These are phyloP conservation scores for Anthoceros angustus DNA, from an alignment of 225 moss, liverwort and hornwort species.

Conservation along the genomic window DNA sequence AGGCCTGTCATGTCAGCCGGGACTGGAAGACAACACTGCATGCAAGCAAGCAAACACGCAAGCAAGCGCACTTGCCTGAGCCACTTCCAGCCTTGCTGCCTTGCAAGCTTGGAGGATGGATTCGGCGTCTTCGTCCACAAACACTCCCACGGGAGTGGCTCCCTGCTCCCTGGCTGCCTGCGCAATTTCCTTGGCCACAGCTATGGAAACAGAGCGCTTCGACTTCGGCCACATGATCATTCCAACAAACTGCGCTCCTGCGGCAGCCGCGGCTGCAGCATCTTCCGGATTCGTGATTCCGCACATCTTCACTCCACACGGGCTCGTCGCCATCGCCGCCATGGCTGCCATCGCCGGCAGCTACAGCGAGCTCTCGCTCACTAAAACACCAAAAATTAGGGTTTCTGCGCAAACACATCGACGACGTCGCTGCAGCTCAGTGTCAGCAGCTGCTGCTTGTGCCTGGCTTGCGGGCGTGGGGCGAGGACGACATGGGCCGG, in stretches of 20 bases:
- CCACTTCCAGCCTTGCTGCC: conserved; percentile 30
- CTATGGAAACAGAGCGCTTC: conserved; percentile 43
- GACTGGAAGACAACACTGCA: not conserved
- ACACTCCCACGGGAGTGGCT: conserved; percentile 80
- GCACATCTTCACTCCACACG: conserved; percentile 52
- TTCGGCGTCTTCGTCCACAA: conserved; percentile 55
- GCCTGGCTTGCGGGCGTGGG: no score
- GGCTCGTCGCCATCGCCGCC: no score
- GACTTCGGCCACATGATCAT: conserved; percentile 83
- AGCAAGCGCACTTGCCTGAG: conserved; percentile 27
- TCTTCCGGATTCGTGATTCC: conserved; percentile 62
- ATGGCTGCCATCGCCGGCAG: no score
- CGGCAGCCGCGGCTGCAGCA: conserved; percentile 45
- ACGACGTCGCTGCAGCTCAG: no score
- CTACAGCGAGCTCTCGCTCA: no score
- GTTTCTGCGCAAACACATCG: no score
- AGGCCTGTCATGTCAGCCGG: conserved; percentile 5
- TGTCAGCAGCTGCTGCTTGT: no score
- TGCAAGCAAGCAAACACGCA: not conserved
- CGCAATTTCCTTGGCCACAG: conserved; percentile 51
- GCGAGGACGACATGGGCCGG: no score
- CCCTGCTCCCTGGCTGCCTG: conserved; percentile 61
- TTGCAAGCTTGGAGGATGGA: conserved; percentile 45
- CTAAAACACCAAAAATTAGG: no score
- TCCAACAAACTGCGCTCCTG: conserved; percentile 50